These are phyloP conservation scores for Tylopilus orsonianus DNA, from an alignment of 1,284 basidiomycete genomes.

Conservation along the genomic window DNA sequence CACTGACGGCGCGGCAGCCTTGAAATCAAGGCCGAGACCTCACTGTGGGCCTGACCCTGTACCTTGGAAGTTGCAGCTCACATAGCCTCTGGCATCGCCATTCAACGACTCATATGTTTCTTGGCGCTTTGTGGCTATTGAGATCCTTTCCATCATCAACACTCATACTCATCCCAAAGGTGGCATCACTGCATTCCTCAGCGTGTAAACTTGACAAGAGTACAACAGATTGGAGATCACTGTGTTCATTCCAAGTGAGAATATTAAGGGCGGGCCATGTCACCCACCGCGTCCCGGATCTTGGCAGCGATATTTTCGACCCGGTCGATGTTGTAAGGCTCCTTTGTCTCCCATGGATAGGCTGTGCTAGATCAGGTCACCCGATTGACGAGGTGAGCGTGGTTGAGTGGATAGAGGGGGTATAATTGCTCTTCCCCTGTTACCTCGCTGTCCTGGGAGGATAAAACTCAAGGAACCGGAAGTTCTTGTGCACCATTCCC, in stretches of 20 bases:
- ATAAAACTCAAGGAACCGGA: constrained; percentile 9
- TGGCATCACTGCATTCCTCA: too few species aligned
- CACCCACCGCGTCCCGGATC: neutral
- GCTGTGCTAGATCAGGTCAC: constrained; percentile 2
- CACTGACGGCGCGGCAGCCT: too few species aligned
- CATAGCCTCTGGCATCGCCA: neutral
- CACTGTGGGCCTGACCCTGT: neutral
- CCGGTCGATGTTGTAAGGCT: neutral
- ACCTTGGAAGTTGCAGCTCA: neutral
- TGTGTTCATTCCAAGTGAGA: neutral
- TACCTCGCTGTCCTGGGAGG: neutral
- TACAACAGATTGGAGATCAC: neutral
- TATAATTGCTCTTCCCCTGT: neutral
- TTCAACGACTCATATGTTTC: too few species aligned
- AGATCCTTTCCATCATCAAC: neutral
- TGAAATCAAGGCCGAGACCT: neutral
- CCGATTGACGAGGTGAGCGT: neutral
- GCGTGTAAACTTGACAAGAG: neutral
- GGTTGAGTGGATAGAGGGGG: neutral
- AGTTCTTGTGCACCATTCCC: neutral
- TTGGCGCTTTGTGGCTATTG: too few species aligned
- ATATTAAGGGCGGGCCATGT: neutral
- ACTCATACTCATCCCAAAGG: neutral
- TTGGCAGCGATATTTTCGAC: neutral
- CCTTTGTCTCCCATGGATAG: neutral